Base-by-base conservation (phyloP, 2,329 filamentous ascomycete genomes). In the Thielaviopsis punctulata region DNA sequence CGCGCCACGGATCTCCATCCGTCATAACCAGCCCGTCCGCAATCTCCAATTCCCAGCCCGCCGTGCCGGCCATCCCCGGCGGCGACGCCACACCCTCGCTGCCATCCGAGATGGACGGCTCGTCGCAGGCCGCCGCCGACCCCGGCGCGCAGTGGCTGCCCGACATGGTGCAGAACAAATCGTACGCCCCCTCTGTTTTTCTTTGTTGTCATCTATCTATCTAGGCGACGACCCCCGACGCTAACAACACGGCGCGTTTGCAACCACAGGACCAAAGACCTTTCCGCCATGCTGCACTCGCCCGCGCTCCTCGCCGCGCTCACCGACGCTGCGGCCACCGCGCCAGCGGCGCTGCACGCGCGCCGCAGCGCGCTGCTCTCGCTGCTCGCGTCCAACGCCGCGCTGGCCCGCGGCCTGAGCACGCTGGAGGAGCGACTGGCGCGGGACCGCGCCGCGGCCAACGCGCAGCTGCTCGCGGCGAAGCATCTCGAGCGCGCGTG, bases 401-500 rank as follows among this genome's bases (percentile, higher is more conserved):
- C 77, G 39, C 75, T 90, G 7, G 82, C 86, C 6, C 64, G 71
- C 24, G 75, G 79, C 59, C 69, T 87, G 12, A 65, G 71, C 22
- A 72, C 77, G 36, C 71, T 81, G 5, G 83, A 86, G 63, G 59
- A 68, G 23, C 71, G 68, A 18, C 67, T 82, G 5, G 62, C 67
- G 4, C 74, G 74, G 57, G 75, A 82, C 60, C 82, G 90, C 52
- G 74, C 79, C 24, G 72, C 76, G 1, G 84, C 86, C 0, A 87
- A 94, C 62, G 82, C 86, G 3, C 82, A 89, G 55, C 77, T 96
- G 0, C 74, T 96, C 1, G 76, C 86, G 10, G 79, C 92, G 21
- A 85, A 90, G 60, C 85, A 86, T 1, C 76, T 95, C 15, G 92
- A 96, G 68, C 79, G 89, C n/a, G 83, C 90, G 61, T 96, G 92